Evolutionary conservation across 768 basidiomycete genomes (phyloP).

Genomic region (Rhizopogon salebrosus): DNA sequence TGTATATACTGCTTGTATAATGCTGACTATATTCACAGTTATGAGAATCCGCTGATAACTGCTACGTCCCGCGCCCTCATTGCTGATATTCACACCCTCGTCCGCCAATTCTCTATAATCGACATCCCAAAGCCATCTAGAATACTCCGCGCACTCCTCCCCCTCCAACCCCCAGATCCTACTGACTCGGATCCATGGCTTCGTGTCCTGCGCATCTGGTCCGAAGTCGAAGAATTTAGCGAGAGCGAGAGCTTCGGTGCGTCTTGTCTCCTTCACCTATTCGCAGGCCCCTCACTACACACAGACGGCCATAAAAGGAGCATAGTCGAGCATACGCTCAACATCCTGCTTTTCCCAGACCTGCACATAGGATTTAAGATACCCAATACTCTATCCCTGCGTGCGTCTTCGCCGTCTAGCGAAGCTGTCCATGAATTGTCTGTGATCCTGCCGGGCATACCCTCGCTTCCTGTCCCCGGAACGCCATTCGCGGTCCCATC

Average conservation of each 20-base stretch:
- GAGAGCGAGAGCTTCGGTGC: slow-evolving; percentile 78
- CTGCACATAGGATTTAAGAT: slow-evolving; percentile 46
- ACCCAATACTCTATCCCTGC: slow-evolving; percentile 34
- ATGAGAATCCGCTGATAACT: slow-evolving; percentile 76
- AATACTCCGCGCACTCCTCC: slow-evolving; percentile 52
- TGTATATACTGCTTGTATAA: not conserved
- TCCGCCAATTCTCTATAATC: slow-evolving; percentile 52
- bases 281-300: not conserved
- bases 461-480: slow-evolving; percentile 53
- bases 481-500: slow-evolving; percentile 55
- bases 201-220: slow-evolving; percentile 65
- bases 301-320: slow-evolving; percentile 69
- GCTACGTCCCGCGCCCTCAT: slow-evolving; percentile 71
- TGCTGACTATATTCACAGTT: slow-evolving; percentile 35
- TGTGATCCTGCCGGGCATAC: slow-evolving; percentile 30
- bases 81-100: slow-evolving; percentile 62
- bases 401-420: slow-evolving; percentile 23
- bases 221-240: slow-evolving; percentile 66
- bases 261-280: slow-evolving; percentile 16
- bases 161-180: slow-evolving; percentile 22
- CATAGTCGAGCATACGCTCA: slow-evolving; percentile 76
- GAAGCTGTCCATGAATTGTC: slow-evolving; percentile 20
- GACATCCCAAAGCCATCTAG: slow-evolving; percentile 67
- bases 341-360: slow-evolving; percentile 71
- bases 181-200: slow-evolving; percentile 43